phyloP scores from a whole-genome alignment of 768 basidiomycete genomes.

The Psilocybe cyanescens region DNA sequence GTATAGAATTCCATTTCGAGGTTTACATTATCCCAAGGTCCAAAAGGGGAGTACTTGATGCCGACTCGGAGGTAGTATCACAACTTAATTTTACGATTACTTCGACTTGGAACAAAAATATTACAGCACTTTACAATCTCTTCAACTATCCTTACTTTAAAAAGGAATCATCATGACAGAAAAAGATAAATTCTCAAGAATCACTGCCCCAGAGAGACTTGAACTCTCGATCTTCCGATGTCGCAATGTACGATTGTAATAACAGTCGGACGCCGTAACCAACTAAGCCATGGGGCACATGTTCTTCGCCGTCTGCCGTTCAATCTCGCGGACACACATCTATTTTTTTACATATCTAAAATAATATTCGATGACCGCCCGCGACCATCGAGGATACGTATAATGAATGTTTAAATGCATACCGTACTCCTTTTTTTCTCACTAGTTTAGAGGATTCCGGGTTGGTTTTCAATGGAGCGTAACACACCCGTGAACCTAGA shows the following conservation, averaged over 20 bases:
- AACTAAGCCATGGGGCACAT: slow-evolving; percentile 19
- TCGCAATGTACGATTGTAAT: background rate
- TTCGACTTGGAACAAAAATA: too few relatives aligned
- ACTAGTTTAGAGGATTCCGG: background rate
- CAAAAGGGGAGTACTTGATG: too few relatives aligned
- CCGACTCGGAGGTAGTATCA: too few relatives aligned
- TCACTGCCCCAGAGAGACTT: slow-evolving; percentile 19
- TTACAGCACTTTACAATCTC: too few relatives aligned
- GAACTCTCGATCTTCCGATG: slow-evolving; percentile 21
- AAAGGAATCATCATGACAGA: background rate
- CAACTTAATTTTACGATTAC: too few relatives aligned
- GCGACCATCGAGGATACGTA: background rate
- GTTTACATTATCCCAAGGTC: too few relatives aligned
- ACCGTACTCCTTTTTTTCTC: background rate
- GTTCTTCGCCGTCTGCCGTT: background rate
- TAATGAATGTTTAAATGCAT: background rate
- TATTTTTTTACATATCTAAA: background rate
- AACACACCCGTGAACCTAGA: background rate
- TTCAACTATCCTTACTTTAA: too few relatives aligned
- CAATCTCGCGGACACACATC: background rate
- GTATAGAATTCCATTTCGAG: too few relatives aligned
- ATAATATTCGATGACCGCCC: background rate
- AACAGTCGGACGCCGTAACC: slow-evolving; percentile 22
- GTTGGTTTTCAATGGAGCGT: background rate
- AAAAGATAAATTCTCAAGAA: background rate